Conservation (phyloP, 2,329 filamentous ascomycete genomes). For the Capronia coronata region DNA sequence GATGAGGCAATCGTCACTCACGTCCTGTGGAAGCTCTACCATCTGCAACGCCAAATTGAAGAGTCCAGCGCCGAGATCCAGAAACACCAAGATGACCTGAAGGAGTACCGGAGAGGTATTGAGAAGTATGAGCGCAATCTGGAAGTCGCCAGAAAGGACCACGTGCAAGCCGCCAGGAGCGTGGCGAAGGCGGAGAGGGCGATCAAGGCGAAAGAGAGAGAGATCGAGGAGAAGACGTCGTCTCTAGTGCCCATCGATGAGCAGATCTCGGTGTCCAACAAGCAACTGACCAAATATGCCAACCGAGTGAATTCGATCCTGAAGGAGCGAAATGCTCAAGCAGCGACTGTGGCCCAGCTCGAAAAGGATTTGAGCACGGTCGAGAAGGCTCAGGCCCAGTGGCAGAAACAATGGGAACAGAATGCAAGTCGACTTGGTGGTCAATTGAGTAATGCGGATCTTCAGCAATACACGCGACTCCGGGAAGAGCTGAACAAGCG, state of each 20-base stretch:
- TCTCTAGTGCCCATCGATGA: slow-evolving; percentile 83
- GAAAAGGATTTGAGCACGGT: slow-evolving; percentile 75
- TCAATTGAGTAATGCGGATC: slow-evolving; percentile 75
- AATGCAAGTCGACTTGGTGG: slow-evolving; percentile 79
- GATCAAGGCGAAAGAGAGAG: slow-evolving; percentile 79
- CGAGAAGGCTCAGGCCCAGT: slow-evolving; percentile 81
- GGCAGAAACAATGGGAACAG: slow-evolving; percentile 80
- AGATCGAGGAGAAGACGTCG: slow-evolving; percentile 79
- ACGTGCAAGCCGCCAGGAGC: slow-evolving; percentile 67
- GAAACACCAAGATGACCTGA: slow-evolving; percentile 88
- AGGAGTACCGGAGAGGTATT: slow-evolving; percentile 82
- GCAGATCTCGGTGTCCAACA: slow-evolving; percentile 73
- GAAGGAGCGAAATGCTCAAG: slow-evolving; percentile 70
- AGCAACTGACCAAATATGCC: slow-evolving; percentile 62
- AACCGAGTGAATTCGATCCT: slow-evolving; percentile 62
- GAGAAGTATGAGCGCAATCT: slow-evolving; percentile 75
- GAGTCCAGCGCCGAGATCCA: slow-evolving; percentile 85
- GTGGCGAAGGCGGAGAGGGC: slow-evolving; percentile 75
- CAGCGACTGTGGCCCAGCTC: slow-evolving; percentile 61
- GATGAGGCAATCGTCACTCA: slow-evolving; percentile 89
- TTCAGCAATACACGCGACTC: slow-evolving; percentile 81
- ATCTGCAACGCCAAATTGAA: slow-evolving; percentile 89
- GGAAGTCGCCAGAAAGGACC: slow-evolving; percentile 75
- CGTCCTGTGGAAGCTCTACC: slow-evolving; percentile 92
- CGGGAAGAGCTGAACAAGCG: slow-evolving; percentile 78